Conservation (phyloP, 768 basidiomycete genomes). For the Lactifluus volemus region DNA sequence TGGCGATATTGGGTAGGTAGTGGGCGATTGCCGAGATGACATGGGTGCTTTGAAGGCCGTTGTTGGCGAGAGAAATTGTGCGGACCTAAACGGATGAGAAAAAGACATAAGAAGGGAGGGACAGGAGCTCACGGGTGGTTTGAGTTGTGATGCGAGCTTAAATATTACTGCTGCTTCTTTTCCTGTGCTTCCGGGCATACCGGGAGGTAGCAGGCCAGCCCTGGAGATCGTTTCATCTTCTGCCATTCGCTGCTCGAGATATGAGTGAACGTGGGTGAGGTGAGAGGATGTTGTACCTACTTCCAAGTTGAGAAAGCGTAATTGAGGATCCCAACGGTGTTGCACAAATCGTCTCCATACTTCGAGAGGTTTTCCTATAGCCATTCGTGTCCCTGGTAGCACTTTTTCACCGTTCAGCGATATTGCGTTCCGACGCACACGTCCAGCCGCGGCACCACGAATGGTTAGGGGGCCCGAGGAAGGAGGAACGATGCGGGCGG, state of each 20-base stretch:
- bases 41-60: slow-evolving; percentile 53
- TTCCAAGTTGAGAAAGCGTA: slow-evolving; percentile 72
- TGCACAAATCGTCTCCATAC: slow-evolving; percentile 71
- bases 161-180: slow-evolving; percentile 79
- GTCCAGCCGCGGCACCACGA: slow-evolving; percentile 55
- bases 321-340: slow-evolving; percentile 61
- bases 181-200: slow-evolving; percentile 48
- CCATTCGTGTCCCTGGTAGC: slow-evolving; percentile 20
- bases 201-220: slow-evolving; percentile 62
- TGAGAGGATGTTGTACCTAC: slow-evolving; percentile 35
- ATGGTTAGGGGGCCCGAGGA: slow-evolving; percentile 48
- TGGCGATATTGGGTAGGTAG: slow-evolving; percentile 72
- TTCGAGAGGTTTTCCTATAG: slow-evolving; percentile 40
- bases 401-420: slow-evolving; percentile 21
- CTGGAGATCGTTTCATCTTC: slow-evolving; percentile 72
- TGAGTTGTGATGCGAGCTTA: slow-evolving; percentile 73
- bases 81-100: slow-evolving; percentile 39
- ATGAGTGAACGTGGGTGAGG: not conserved
- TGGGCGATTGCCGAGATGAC: slow-evolving; percentile 54
- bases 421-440: slow-evolving; percentile 53
- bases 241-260: slow-evolving; percentile 51
- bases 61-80: slow-evolving; percentile 80
- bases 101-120: not conserved
- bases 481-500: slow-evolving; percentile 31
- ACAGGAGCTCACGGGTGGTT: slow-evolving; percentile 49